These are phyloP conservation scores for Plasmodium inui DNA, from an alignment of 169 alveolate genomes.

Conservation along the genomic window DNA sequence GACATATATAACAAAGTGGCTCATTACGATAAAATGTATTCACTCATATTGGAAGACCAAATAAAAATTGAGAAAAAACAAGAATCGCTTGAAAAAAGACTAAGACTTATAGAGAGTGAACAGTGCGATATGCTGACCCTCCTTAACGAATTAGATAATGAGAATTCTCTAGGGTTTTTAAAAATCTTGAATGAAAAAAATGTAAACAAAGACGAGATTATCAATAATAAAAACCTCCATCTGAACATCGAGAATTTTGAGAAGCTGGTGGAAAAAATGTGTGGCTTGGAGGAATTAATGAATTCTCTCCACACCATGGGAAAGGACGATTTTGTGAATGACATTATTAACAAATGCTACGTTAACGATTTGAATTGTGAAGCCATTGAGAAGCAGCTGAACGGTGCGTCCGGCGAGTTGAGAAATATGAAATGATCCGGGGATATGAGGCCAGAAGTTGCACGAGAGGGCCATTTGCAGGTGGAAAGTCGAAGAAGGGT, in stretches of 20 bases:
- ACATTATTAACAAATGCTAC: constrained; percentile 36
- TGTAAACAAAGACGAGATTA: constrained; percentile 45
- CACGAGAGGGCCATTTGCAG: not conserved
- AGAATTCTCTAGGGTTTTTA: constrained; percentile 60
- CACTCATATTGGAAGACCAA: constrained; percentile 74
- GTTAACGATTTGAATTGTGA: constrained; percentile 62
- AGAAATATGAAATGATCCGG: constrained; percentile 10
- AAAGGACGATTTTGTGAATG: constrained; percentile 45
- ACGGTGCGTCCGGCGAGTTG: constrained; percentile 22
- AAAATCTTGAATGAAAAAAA: constrained; percentile 62
- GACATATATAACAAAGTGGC: constrained; percentile 74
- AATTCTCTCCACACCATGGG: constrained; percentile 29
- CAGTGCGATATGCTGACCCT: constrained; percentile 64
- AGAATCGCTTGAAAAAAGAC: constrained; percentile 65
- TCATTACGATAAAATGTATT: constrained; percentile 74
- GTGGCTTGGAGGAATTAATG: constrained; percentile 46
- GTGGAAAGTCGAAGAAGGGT: not conserved
- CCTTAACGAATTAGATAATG: constrained; percentile 71
- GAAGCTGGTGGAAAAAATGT: constrained; percentile 49
- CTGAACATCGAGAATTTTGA: constrained; percentile 66
- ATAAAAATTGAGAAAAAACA: constrained; percentile 71
- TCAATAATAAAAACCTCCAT: constrained; percentile 55
- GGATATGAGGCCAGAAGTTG: not conserved
- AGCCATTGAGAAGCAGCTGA: constrained; percentile 47
- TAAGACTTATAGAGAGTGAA: constrained; percentile 74